Percentiles rank a stretch among this genome's conserved stretches.
phyloP scores from a whole-genome alignment of 306 rosid genomes.

The Vicia faba region DNA sequence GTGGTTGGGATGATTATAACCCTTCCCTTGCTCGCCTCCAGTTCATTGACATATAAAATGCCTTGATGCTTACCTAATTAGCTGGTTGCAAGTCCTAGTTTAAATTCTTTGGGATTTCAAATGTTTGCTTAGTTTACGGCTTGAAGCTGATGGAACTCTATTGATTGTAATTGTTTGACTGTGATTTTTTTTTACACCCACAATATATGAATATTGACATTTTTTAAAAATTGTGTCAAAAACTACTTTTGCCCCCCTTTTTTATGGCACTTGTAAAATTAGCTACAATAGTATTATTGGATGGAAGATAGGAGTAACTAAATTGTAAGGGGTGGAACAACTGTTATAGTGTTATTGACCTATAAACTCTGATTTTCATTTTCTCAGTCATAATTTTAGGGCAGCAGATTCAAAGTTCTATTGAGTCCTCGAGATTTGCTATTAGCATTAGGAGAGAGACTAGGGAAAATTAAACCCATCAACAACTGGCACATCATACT shows the following conservation, averaged over 20 bases:
- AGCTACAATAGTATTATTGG: slow-evolving; percentile 1
- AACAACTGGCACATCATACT: background rate
- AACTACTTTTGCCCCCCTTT: background rate
- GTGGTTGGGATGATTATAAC: background rate
- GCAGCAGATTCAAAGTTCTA: slow-evolving; percentile 11
- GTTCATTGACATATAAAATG: background rate
- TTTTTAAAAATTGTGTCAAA: background rate
- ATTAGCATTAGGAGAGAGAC: slow-evolving; percentile 21
- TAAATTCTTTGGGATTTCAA: slow-evolving; percentile 5
- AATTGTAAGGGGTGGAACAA: slow-evolving; percentile 24
- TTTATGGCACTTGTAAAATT: slow-evolving; percentile 1
- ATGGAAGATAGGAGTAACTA: slow-evolving; percentile 3
- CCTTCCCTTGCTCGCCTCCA: background rate
- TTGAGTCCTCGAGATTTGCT: background rate
- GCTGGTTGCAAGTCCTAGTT: slow-evolving; percentile 26
- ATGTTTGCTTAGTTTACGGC: slow-evolving; percentile 19
- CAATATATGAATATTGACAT: background rate
- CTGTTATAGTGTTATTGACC: background rate
- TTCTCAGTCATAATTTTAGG: slow-evolving; percentile 3
- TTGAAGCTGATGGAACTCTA: slow-evolving; percentile 6
- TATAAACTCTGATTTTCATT: slow-evolving; percentile 25
- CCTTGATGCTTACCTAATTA: slow-evolving; percentile 3
- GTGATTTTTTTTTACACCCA: too few species aligned
- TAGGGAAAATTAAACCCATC: background rate
- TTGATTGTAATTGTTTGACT: too few species aligned